phyloP scores from a whole-genome alignment of 371 early-diverging fungal genomes.

The Mucor ambiguus region DNA sequence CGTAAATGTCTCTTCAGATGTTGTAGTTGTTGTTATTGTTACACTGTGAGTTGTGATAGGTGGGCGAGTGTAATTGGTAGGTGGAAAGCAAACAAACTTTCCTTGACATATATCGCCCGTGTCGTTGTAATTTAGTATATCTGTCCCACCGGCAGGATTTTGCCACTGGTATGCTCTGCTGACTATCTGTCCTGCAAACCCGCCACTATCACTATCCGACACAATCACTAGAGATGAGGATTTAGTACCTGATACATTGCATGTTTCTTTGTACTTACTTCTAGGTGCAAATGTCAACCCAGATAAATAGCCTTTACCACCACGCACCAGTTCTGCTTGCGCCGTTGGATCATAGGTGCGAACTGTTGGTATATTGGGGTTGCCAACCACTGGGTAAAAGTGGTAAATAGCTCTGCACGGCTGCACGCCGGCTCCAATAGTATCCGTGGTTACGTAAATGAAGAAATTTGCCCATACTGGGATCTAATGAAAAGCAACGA shows the following conservation, averaged over 20 bases:
- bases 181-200: not conserved
- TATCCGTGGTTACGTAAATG: not conserved
- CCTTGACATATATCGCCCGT: not conserved
- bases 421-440: not conserved
- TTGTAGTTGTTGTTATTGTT: not conserved
- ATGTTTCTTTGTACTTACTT: not conserved
- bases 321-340: not conserved
- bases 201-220: not conserved
- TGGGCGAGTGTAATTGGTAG: slow-evolving; percentile 3
- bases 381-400: not conserved
- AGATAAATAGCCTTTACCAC: not conserved
- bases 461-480: not conserved
- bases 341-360: not conserved
- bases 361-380: not conserved
- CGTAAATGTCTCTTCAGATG: not conserved
- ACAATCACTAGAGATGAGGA: not conserved
- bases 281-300: not conserved
- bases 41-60: not conserved
- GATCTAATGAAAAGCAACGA: not conserved
- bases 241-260: too few relatives aligned
- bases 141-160: not conserved
- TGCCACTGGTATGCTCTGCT: not conserved
- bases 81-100: not conserved
- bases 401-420: not conserved
- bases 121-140: not conserved